phyloP scores from a whole-genome alignment of 2,329 filamentous ascomycete genomes.

The Didymella lethalis region DNA sequence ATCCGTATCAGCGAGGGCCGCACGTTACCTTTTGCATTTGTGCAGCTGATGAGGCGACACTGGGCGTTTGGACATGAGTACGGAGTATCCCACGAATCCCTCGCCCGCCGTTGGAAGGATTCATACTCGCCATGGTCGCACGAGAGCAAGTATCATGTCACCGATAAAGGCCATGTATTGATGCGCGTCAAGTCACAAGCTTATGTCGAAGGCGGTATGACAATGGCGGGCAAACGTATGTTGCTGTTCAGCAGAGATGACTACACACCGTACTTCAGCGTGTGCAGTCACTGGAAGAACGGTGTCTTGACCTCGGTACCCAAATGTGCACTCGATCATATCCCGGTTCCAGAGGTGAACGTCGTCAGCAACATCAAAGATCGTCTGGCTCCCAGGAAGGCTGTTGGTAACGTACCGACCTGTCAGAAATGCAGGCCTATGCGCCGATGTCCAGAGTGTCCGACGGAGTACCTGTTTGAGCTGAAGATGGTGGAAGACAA shows the following conservation, averaged over 20 bases:
- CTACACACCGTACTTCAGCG: slow-evolving; percentile 69
- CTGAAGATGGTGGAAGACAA: slow-evolving; percentile 66
- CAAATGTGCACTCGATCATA: slow-evolving; percentile 68
- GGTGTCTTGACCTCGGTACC: slow-evolving; percentile 66
- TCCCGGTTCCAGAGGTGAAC: slow-evolving; percentile 58
- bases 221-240: slow-evolving; percentile 61
- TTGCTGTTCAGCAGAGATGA: slow-evolving; percentile 67
- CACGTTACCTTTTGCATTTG: slow-evolving; percentile 65
- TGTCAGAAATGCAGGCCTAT: slow-evolving; percentile 66
- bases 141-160: slow-evolving; percentile 60
- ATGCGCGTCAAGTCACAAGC: slow-evolving; percentile 65
- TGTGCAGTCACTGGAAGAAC: slow-evolving; percentile 69
- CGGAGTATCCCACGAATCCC: slow-evolving; percentile 40
- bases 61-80: slow-evolving; percentile 57
- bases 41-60: slow-evolving; percentile 64
- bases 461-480: slow-evolving; percentile 69
- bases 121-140: slow-evolving; percentile 62
- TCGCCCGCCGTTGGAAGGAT: slow-evolving; percentile 64
- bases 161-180: slow-evolving; percentile 63
- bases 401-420: slow-evolving; percentile 58
- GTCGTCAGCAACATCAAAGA: slow-evolving; percentile 53
- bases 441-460: slow-evolving; percentile 68
- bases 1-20: slow-evolving; percentile 60
- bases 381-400: slow-evolving; percentile 37
- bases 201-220: slow-evolving; percentile 60